These are phyloP conservation scores for Lipomyces yamadae DNA, from an alignment of 805 yeast species.

Conservation along the genomic window DNA sequence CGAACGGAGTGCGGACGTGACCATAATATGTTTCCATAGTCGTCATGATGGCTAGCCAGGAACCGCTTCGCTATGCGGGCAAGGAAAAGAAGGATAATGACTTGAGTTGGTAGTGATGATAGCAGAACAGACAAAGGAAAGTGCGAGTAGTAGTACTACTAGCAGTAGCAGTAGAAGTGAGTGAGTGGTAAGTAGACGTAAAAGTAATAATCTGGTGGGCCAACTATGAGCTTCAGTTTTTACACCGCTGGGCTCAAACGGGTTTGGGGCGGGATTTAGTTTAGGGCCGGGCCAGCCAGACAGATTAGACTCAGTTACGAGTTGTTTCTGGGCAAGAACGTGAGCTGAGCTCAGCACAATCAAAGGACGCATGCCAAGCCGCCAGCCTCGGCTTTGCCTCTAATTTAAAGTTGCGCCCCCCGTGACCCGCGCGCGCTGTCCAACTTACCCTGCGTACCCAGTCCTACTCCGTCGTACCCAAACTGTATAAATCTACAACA, in stretches of 20 bases:
- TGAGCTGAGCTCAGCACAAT: not conserved
- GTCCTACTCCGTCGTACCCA: not conserved
- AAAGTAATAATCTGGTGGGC: not conserved
- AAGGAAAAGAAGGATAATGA: not conserved
- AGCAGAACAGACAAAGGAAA: too few relatives aligned
- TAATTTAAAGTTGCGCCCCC: not conserved
- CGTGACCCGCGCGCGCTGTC: not conserved
- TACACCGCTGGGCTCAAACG: not conserved
- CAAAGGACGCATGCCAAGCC: conserved; percentile 1
- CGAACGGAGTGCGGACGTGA: conserved; percentile 58
- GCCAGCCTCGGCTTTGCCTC: not conserved
- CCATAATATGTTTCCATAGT: conserved; percentile 68
- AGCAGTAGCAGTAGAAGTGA: not conserved
- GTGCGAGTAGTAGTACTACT: too few relatives aligned
- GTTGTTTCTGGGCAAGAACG: not conserved
- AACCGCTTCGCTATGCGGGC: not conserved
- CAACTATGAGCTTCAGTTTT: not conserved
- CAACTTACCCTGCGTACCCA: conserved; percentile 3
- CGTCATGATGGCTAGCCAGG: conserved; percentile 15
- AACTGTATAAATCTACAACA: not conserved
- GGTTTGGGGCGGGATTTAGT: not conserved
- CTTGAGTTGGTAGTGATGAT: not conserved
- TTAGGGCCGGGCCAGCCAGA: not conserved
- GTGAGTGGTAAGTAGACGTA: not conserved
- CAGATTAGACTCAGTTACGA: not conserved